Evolutionary conservation across 2,329 filamentous ascomycete genomes (phyloP), one percentile per base, ranked within the genome.

Genomic region (Cercospora sp.): DNA sequence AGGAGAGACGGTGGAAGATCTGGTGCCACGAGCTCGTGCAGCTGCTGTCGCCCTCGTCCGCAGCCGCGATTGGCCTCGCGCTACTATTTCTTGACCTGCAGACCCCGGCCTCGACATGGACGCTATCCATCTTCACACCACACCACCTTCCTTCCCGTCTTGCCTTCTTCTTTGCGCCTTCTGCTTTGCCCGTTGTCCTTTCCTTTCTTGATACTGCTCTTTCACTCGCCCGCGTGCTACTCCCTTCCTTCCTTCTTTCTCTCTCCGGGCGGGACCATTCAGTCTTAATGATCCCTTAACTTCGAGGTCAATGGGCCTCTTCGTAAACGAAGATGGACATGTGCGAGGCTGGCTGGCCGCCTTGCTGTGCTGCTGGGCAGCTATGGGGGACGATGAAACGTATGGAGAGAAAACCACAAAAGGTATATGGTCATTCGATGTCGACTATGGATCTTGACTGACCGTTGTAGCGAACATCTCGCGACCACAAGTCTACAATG

Each of bases 281-380:
- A 59, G 66, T 67, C 67, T 72, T 70, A 63, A 72, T 72, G 68
- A 65, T 42, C 63, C 63, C 66, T 23, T 72, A 68, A 68, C 48
- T 18, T 51, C 64, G 61, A 69, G 69, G 72, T 72, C 72, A 75
- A 77, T 77, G 76, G 75, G 75, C 74, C 75, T 76, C 68, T 74
- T 77, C 69, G 69, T 74, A 42, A 60, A 68, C 67, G 68, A 72
- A 61, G 70, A 75, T 72, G 75, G 73, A 72, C 72, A 73, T 57
- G 73, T 72, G 61, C 69, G 70, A 70, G 72, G 75, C 71, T 76
- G 75, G 76, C 75, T 76, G 76, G 76, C 76, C 75, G 71, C 75
- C 72, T 73, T 77, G 60, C 66, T 77, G 30, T 77, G 76, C 71
- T 77, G 75, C 73, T 75, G 74, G 58, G 73, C 73, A 58, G 74